These are phyloP conservation scores for Scheffersomyces illinoinensis DNA, from an alignment of 1,139 yeast genomes.

Conservation along the genomic window DNA sequence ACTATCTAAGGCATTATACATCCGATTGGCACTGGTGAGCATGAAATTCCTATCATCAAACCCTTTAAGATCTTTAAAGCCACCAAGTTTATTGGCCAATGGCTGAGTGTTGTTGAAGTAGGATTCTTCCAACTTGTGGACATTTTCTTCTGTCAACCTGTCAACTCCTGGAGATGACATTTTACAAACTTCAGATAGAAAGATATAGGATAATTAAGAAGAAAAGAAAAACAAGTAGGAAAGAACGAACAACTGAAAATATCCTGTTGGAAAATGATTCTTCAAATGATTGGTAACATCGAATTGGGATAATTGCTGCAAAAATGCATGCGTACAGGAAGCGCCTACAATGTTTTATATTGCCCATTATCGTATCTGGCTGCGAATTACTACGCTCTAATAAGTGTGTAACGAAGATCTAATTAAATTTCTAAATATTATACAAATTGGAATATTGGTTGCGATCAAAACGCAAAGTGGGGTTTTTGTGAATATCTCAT, in stretches of 20 bases:
- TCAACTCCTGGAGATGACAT: not conserved
- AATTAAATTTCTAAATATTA: not conserved
- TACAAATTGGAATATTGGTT: not conserved
- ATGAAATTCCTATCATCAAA: not conserved
- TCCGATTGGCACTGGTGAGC: not conserved
- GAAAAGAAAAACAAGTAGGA: not conserved
- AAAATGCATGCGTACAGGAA: not conserved
- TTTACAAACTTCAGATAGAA: not conserved
- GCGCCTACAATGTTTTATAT: not conserved
- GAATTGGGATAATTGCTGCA: not conserved
- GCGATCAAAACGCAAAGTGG: not conserved
- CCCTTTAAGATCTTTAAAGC: not conserved
- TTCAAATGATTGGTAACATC: not conserved
- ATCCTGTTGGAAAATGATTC: not conserved
- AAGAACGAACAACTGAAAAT: not conserved
- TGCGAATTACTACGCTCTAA: not conserved
- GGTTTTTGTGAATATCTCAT: not conserved
- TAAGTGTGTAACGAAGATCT: not conserved
- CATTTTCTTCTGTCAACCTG: not conserved
- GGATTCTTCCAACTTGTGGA: not conserved
- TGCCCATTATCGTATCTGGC: not conserved
- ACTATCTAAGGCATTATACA: not conserved
- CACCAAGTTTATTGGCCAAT: not conserved
- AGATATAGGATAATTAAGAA: not conserved
- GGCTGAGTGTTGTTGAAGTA: not conserved